Percentiles rank a stretch among this genome's conserved stretches.
phyloP scores from a whole-genome alignment of 108 stramenopile genomes.

The Pelagomonas calceolata region DNA sequence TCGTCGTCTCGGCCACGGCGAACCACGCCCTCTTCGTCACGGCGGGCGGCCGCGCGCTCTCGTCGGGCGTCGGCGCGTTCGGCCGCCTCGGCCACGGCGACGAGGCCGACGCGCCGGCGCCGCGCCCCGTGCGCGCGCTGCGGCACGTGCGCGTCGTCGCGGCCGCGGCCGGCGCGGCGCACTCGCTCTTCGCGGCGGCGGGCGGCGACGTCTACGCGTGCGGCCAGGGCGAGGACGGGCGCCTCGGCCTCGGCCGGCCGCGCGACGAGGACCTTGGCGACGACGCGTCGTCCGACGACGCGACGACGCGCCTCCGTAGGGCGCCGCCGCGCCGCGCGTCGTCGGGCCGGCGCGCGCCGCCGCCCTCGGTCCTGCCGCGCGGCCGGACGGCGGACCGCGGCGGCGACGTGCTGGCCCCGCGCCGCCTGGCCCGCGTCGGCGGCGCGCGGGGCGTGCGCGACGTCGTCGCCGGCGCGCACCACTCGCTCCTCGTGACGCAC shows the following conservation, averaged over 20 bases:
- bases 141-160: slow-evolving; percentile 11
- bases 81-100: slow-evolving; percentile 13
- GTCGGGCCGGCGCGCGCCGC: neutral
- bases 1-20: neutral
- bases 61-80: slow-evolving; percentile 6
- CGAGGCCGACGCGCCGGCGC: slow-evolving; percentile 2
- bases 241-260: slow-evolving; percentile 10
- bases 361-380: neutral
- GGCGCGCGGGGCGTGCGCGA: neutral
- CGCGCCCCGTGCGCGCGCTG: neutral
- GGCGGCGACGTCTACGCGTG: slow-evolving; percentile 9
- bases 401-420: neutral
- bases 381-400: neutral
- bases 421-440: neutral
- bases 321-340: too few relatives aligned
- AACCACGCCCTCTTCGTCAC: slow-evolving; percentile 1
- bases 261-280: neutral
- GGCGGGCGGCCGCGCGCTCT: neutral
- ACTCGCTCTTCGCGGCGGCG: slow-evolving; percentile 5
- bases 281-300: neutral
- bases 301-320: neutral
- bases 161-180: slow-evolving; percentile 11
- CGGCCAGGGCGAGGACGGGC: slow-evolving; percentile 11
- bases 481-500: neutral
- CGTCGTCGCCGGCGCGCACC: neutral